These are phyloP conservation scores for Rhodotorula diobovata DNA, from an alignment of 768 basidiomycete species.

Conservation along the genomic window DNA sequence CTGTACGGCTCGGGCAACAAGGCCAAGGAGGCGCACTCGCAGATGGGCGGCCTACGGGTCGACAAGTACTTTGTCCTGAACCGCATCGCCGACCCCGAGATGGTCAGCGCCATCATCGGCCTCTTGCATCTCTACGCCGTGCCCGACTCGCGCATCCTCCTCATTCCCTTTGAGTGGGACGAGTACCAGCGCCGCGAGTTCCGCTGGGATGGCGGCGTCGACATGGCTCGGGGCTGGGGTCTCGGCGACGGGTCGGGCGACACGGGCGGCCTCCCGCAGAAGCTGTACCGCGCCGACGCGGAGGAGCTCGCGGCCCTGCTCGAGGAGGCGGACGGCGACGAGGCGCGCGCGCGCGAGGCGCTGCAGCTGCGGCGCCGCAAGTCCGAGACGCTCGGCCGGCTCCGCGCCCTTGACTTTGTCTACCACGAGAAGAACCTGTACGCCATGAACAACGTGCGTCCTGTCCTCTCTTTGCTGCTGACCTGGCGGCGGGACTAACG, in stretches of 20 bases:
- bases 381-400: constrained; percentile 29
- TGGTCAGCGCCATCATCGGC: constrained; percentile 38
- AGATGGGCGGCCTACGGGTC: constrained; percentile 34
- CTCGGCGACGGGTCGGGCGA: constrained; percentile 23
- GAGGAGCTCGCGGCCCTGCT: constrained; percentile 17
- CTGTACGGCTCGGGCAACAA: constrained; percentile 34
- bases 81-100: constrained; percentile 39
- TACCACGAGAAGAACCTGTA: constrained; percentile 45
- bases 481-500: no score
- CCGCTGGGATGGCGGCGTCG: constrained; percentile 44
- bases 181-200: constrained; percentile 41
- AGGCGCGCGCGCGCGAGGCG: constrained; percentile 13
- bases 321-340: constrained; percentile 37
- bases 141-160: constrained; percentile 39
- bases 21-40: constrained; percentile 21
- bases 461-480: no score
- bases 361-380: constrained; percentile 10
- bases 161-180: constrained; percentile 43
- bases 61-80: constrained; percentile 46
- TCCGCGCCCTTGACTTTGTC: constrained; percentile 44
- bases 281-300: constrained; percentile 7
- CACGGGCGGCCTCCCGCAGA: constrained; percentile 2
- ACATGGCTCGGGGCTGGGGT: constrained; percentile 34
- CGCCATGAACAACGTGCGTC: constrained; percentile 44
- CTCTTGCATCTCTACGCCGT: constrained; percentile 39